phyloP scores from a whole-genome alignment of 805 yeast species.

The Myxozyma neotropica region DNA sequence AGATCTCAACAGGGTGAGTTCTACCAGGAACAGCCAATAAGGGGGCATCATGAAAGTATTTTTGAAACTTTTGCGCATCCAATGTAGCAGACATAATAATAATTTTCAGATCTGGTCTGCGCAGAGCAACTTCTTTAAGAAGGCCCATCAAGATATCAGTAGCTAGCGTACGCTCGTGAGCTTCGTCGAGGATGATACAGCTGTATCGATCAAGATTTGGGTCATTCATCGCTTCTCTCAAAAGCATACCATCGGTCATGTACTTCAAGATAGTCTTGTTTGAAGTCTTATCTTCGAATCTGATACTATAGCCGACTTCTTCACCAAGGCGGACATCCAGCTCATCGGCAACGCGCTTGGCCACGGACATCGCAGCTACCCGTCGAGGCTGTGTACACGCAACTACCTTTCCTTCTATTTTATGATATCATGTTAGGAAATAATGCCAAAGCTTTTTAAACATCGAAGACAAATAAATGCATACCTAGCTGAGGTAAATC shows the following conservation, averaged over 20 bases:
- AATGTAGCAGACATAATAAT: conserved; percentile 97
- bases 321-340: conserved; percentile 91
- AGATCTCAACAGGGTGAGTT: conserved; percentile 95
- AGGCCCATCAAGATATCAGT: conserved; percentile 97
- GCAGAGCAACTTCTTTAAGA: conserved; percentile 72
- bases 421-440: neutral
- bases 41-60: conserved; percentile 88
- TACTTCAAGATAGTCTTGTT: conserved; percentile 82
- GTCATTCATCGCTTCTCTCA: conserved; percentile 97
- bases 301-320: conserved; percentile 92
- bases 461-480: too few species aligned
- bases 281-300: conserved; percentile 89
- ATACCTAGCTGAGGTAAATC: conserved; percentile 79
- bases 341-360: conserved; percentile 95
- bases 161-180: conserved; percentile 95
- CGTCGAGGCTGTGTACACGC: conserved; percentile 97
- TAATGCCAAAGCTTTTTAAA: neutral
- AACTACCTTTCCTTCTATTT: conserved; percentile 65
- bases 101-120: conserved; percentile 86
- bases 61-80: conserved; percentile 94
- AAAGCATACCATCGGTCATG: conserved; percentile 98
- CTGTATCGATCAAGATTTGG: conserved; percentile 78
- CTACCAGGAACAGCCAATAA: conserved; percentile 96
- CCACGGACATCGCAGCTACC: conserved; percentile 99
- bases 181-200: conserved; percentile 93